phyloP scores from a whole-genome alignment of 2,329 filamentous ascomycete species.

The Apiospora sp. region DNA sequence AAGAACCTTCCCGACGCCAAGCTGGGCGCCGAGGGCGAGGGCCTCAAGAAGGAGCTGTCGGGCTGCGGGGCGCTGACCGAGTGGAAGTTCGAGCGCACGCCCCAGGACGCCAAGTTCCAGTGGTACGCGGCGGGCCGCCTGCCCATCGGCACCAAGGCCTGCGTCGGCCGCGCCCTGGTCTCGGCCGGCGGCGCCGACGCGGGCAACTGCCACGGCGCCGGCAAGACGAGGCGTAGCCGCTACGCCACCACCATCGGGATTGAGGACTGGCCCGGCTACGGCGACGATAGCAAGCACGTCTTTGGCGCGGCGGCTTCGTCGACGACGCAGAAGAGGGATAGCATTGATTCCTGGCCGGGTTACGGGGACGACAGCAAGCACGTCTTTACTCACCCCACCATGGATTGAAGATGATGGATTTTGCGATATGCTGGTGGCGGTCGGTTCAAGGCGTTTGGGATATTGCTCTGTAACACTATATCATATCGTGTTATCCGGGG shows the following conservation, averaged over 20 bases:
- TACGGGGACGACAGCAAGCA: slow-evolving; percentile 22
- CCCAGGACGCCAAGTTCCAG: not conserved
- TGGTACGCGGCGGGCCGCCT: not conserved
- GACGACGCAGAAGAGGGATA: not conserved
- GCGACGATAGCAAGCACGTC: slow-evolving; percentile 5
- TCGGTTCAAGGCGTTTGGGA: not conserved
- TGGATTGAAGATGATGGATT: not conserved
- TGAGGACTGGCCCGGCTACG: slow-evolving; percentile 23
- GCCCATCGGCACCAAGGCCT: not conserved
- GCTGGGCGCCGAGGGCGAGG: not conserved
- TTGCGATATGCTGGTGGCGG: not conserved
- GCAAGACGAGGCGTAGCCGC: not conserved
- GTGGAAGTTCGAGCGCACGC: not conserved
- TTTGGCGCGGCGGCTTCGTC: not conserved
- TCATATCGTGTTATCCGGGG: not conserved
- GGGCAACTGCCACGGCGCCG: not conserved
- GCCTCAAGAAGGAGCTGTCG: not conserved
- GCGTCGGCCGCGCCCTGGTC: not conserved
- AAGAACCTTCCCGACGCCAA: no score
- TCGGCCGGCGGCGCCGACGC: not conserved
- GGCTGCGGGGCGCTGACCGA: not conserved
- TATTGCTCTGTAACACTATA: not conserved
- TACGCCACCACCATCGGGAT: not conserved
- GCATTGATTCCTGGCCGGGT: not conserved
- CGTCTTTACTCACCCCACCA: slow-evolving; percentile 20